phyloP scores from a whole-genome alignment of 257 asterid genomes.

The Solanum paucissectum region DNA sequence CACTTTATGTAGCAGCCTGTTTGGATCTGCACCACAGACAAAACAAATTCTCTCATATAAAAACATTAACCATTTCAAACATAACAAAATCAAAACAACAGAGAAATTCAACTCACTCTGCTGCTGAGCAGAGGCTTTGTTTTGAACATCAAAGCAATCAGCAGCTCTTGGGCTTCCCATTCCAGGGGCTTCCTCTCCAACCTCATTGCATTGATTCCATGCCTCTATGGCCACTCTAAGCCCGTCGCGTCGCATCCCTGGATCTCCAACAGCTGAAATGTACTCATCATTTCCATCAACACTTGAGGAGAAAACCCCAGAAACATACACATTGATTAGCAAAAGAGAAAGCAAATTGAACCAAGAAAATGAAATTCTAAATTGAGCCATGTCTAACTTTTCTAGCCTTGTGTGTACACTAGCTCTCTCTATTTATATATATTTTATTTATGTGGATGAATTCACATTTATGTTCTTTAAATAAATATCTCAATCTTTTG shows the following conservation, averaged over 20 bases:
- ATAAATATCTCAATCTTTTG: not conserved
- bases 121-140: constrained; percentile 29
- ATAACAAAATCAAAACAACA: not conserved
- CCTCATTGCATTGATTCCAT: constrained; percentile 93
- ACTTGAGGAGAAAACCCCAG: not conserved
- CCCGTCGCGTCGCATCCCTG: constrained; percentile 65
- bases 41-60: constrained; percentile 19
- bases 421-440: not conserved
- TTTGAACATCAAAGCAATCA: constrained; percentile 59
- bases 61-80: not conserved
- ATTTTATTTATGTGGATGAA: not conserved
- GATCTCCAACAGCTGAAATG: constrained; percentile 65
- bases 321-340: constrained; percentile 12
- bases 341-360: constrained; percentile 1
- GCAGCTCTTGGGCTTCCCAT: constrained; percentile 91
- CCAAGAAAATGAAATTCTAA: not conserved
- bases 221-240: constrained; percentile 75
- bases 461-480: not conserved
- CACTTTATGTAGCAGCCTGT: constrained; percentile 36
- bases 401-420: not conserved
- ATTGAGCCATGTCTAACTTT: constrained; percentile 3
- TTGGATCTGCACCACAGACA: constrained; percentile 29
- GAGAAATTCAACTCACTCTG: constrained; percentile 14
- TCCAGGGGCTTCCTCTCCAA: constrained; percentile 68
- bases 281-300: constrained; percentile 10